Conservation (phyloP, 495 filamentous ascomycete species). For the Cercophora samala region DNA sequence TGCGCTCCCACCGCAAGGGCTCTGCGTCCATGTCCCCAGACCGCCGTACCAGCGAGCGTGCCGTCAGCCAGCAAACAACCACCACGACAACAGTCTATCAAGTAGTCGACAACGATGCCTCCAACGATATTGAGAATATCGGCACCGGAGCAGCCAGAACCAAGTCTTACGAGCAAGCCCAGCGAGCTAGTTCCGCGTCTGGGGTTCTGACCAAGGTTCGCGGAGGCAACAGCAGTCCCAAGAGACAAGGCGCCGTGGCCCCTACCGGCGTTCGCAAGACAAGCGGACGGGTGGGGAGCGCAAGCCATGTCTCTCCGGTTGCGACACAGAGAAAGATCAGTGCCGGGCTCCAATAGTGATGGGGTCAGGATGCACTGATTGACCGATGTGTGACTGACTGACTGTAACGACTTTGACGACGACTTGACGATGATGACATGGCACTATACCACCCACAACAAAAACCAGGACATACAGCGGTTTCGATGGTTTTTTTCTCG, state of each 20-base stretch:
- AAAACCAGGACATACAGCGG: not conserved
- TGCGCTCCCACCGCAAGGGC: conserved; percentile 60
- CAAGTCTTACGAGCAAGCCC: conserved; percentile 63
- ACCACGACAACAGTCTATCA: conserved; percentile 62
- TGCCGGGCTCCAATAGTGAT: conserved; percentile 23
- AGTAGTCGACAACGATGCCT: conserved; percentile 54
- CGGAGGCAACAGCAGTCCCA: conserved; percentile 53
- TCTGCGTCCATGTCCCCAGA: conserved; percentile 41
- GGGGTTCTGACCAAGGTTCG: conserved; percentile 72
- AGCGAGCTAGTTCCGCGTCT: conserved; percentile 59
- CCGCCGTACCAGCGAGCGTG: conserved; percentile 31
- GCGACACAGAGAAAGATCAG: conserved; percentile 44
- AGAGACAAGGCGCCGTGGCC: conserved; percentile 52
- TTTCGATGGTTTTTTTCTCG: not conserved
- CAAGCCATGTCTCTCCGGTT: conserved; percentile 43
- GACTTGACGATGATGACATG: conserved; percentile 18
- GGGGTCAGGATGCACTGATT: not conserved
- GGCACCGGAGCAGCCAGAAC: conserved; percentile 44
- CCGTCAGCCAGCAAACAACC: conserved; percentile 55
- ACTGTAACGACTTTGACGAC: conserved; percentile 8
- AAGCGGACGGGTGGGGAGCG: conserved; percentile 87
- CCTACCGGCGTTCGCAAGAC: conserved; percentile 76
- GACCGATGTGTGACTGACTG: conserved; percentile 1
- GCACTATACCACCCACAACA: not conserved
- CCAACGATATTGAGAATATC: conserved; percentile 54